Evolutionary conservation across 768 basidiomycete species (phyloP), one percentile per base, ranked within the genome.

Genomic region (Mycena alexandri): DNA sequence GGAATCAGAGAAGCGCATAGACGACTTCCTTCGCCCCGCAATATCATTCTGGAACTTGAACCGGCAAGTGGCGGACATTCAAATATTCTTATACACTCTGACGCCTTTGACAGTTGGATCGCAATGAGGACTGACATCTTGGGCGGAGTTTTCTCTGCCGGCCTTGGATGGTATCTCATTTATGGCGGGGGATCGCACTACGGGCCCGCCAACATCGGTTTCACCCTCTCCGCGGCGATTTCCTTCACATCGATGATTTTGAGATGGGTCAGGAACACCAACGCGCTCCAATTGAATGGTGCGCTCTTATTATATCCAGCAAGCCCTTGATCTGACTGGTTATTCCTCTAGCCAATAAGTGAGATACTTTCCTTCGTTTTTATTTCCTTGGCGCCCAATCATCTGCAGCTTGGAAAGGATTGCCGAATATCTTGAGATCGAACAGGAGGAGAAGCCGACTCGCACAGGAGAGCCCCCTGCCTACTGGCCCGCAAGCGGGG

Each of bases 401-500:
- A 33, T 44, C 21, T 38, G 34, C 67, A 61, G 85, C 63, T 63
- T 85, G 52, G 83, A 88, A 72, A 82, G 88, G 47, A 81, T 90
- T 48, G 79, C 84, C 51, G 84, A 84, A 51, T 90, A 89, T 71
- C 74, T 89, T 42, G 75, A 79, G n/a, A 86, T 88, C 46, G 87
- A 88, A 55, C 86, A 87, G 64, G 89, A 90, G 72, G 79, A 0
- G 67, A 76, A 29, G 50, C 57, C 62, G 67, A 77, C 8, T 83
- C 84, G 3, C n/a, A 25, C n/a, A 1, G 68, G 68, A 13, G 73
- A 81, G n/a, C 89, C 89, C 5, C 88, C 89, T 6, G 89, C 89
- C 0, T 85, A 88, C 63, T 90, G 89, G 89, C 89, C 89, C 5
- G 80, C 88, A 1, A 85, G 84, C 33, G 89, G 89, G 1, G 77